Evolutionary conservation across 73 alveolate genomes (phyloP).

Genomic region (Durusdinium trenchii): DNA sequence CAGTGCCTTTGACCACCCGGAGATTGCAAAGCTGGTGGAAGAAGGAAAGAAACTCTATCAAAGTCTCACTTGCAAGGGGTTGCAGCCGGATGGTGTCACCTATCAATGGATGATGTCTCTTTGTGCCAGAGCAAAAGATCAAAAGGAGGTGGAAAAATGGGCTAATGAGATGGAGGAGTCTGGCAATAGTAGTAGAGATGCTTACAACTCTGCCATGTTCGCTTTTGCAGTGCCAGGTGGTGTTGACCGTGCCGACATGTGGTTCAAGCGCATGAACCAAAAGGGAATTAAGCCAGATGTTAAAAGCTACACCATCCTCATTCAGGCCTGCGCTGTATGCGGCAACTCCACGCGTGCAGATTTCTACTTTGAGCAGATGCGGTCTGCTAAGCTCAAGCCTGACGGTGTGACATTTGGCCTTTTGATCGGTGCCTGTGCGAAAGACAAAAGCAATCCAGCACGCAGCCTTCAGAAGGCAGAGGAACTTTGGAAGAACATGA

Average conservation of each 20-base stretch:
- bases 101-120: conserved; percentile 48
- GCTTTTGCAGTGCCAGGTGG: conserved; percentile 44
- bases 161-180: conserved; percentile 39
- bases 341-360: conserved; percentile 31
- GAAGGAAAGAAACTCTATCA: background rate
- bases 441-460: background rate
- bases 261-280: conserved; percentile 47
- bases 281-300: conserved; percentile 22
- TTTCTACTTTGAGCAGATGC: conserved; percentile 46
- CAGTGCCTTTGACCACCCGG: background rate
- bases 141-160: conserved; percentile 19
- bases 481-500: conserved; percentile 33
- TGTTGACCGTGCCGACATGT: conserved; percentile 75
- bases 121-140: conserved; percentile 30
- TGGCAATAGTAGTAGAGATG: conserved; percentile 27
- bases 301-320: conserved; percentile 41
- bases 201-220: conserved; percentile 36
- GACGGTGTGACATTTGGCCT: conserved; percentile 20
- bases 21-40: conserved; percentile 12
- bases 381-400: background rate
- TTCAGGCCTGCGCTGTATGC: conserved; percentile 56
- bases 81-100: conserved; percentile 41
- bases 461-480: conserved; percentile 53
- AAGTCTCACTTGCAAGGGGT: background rate
- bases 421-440: conserved; percentile 51